These are phyloP conservation scores for Protomyces lactucae-debilis DNA, from an alignment of 1,139 yeast species.

Conservation along the genomic window DNA sequence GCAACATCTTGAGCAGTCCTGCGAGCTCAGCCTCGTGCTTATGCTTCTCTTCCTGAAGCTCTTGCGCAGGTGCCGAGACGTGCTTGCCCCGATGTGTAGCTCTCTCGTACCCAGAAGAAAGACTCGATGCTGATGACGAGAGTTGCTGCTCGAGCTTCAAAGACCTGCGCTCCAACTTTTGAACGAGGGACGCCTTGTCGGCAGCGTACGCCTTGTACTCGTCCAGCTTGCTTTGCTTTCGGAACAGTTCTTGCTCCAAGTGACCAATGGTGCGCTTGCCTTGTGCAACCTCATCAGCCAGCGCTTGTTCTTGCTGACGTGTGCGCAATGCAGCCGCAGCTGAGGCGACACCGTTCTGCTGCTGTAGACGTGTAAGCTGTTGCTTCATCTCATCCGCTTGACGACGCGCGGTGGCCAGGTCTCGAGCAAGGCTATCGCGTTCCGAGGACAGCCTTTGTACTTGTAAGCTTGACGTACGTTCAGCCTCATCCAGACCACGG, in stretches of 20 bases:
- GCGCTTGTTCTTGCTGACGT: not conserved
- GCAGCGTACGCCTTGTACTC: slow-evolving; percentile 1
- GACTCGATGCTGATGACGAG: not conserved
- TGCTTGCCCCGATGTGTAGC: not conserved
- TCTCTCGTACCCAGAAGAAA: not conserved
- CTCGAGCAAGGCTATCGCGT: not conserved
- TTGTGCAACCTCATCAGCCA: not conserved
- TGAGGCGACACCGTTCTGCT: not conserved
- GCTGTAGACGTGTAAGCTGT: not conserved
- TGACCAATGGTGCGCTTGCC: slow-evolving; percentile 1
- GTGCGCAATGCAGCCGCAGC: not conserved
- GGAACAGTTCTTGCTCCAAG: slow-evolving; percentile 4
- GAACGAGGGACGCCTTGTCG: slow-evolving; percentile 1
- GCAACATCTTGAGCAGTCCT: slow-evolving; percentile 31
- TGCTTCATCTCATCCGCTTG: not conserved
- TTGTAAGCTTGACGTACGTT: not conserved
- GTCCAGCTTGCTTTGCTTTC: not conserved
- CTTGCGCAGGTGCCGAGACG: not conserved
- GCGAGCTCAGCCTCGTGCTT: slow-evolving; percentile 30
- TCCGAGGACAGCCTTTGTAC: not conserved
- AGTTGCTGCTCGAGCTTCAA: not conserved
- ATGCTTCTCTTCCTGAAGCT: not conserved
- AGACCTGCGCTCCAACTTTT: slow-evolving; percentile 13
- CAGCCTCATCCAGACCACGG: not conserved
- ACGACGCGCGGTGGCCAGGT: not conserved